A percentile compares a stretch with the other conserved stretches of the same genome.
Evolutionary conservation across 441 rosid species (phyloP).

Genomic region (Flueggea neowawraea): DNA sequence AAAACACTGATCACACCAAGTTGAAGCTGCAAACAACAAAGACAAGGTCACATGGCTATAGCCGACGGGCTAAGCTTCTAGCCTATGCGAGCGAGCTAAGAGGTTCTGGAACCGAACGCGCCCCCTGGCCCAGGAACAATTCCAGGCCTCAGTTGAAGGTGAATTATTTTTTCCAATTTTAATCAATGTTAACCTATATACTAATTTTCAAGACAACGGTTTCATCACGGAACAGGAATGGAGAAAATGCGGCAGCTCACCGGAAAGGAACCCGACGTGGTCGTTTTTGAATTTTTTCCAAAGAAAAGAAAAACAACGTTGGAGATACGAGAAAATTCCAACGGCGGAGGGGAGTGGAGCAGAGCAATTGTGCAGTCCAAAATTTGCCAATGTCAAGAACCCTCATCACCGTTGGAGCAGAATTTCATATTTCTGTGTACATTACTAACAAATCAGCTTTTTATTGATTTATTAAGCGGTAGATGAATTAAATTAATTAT

Average conservation of each 20-base stretch:
- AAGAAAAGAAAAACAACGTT: too few species aligned
- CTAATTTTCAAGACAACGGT: neutral
- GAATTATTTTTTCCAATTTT: neutral
- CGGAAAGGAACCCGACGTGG: too few species aligned
- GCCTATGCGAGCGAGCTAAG: constrained; percentile 45
- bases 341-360: constrained; percentile 8
- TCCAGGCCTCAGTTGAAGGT: constrained; percentile 18
- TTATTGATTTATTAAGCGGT: too few species aligned
- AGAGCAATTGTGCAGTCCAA: neutral
- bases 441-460: too few species aligned
- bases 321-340: constrained; percentile 20
- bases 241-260: neutral
- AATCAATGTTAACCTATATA: too few species aligned
- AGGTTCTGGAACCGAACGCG: neutral
- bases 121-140: neutral
- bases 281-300: too few species aligned
- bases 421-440: constrained; percentile 23
- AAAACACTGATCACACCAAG: constrained; percentile 1
- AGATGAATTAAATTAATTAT: neutral
- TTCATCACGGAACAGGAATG: neutral
- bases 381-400: constrained; percentile 1
- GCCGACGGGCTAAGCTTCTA: constrained; percentile 58
- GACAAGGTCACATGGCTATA: constrained; percentile 18
- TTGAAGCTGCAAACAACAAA: neutral
- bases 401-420: constrained; percentile 26